These are phyloP conservation scores for Rhodotorula taiwanensis DNA, from an alignment of 768 basidiomycete genomes.

Conservation along the genomic window DNA sequence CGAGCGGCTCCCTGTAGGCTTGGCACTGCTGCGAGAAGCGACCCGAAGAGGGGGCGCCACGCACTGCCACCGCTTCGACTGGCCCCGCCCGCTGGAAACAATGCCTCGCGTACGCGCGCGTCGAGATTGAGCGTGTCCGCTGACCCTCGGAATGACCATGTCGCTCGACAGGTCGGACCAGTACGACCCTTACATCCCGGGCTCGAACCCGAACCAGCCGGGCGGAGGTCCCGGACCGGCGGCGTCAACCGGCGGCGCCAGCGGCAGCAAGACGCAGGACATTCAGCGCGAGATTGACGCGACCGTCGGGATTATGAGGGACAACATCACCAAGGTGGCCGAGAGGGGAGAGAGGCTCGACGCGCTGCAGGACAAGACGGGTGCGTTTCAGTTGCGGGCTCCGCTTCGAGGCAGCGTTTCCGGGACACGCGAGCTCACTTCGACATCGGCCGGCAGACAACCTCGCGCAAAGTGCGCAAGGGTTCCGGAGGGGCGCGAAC, in stretches of 20 bases:
- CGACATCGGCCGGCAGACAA: constrained; percentile 57
- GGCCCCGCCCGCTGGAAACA: too few relatives aligned
- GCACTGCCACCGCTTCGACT: background rate
- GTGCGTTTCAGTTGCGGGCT: constrained; percentile 51
- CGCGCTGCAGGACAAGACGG: constrained; percentile 94
- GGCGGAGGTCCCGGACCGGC: constrained; percentile 48
- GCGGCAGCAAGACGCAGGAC: constrained; percentile 77
- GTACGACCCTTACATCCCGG: constrained; percentile 96
- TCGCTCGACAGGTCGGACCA: constrained; percentile 80
- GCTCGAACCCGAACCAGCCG: constrained; percentile 54
- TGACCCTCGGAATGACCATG: too few relatives aligned
- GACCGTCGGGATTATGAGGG: constrained; percentile 94
- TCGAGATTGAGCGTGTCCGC: too few relatives aligned
- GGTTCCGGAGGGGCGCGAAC: constrained; percentile 94
- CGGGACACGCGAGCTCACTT: background rate
- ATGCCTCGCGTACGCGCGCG: too few relatives aligned
- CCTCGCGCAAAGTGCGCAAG: constrained; percentile 96
- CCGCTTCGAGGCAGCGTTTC: background rate
- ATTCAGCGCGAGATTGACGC: constrained; percentile 92
- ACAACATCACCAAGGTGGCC: constrained; percentile 92
- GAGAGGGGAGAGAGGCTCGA: constrained; percentile 92
- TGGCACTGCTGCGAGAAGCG: background rate
- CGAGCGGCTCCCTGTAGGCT: too few relatives aligned
- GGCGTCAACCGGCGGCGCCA: constrained; percentile 36
- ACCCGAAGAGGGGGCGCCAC: background rate